Evolutionary conservation across 495 filamentous ascomycete genomes (phyloP).

Genomic region (Penicillium cosmopolitanum): DNA sequence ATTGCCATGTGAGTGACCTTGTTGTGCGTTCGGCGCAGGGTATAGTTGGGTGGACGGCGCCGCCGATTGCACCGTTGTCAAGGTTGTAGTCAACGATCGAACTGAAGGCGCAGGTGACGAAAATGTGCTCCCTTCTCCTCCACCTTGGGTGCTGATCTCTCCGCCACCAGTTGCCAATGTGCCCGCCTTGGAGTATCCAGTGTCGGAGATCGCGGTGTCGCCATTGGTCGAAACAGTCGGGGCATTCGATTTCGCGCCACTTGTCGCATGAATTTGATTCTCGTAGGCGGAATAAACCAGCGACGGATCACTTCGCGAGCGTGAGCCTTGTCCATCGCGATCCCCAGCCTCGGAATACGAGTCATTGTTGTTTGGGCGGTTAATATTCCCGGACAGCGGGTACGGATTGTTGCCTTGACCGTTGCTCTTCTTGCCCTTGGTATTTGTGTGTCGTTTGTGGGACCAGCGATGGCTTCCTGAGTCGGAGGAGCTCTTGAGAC

Average conservation of each 20-base stretch:
- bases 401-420: conserved; percentile 83
- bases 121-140: conserved; percentile 82
- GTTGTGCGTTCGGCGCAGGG: conserved; percentile 41
- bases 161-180: conserved; percentile 69
- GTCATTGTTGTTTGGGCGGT: conserved; percentile 55
- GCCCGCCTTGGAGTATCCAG: conserved; percentile 76
- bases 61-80: conserved; percentile 93
- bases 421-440: conserved; percentile 62
- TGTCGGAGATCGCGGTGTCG: conserved; percentile 72
- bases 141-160: conserved; percentile 66
- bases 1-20: conserved; percentile 47
- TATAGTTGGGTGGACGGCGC: conserved; percentile 67
- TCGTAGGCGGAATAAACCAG: conserved; percentile 61
- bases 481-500: conserved; percentile 69
- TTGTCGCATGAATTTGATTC: conserved; percentile 58
- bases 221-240: conserved; percentile 82
- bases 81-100: conserved; percentile 88
- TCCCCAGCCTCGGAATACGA: conserved; percentile 39
- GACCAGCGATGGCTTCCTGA: conserved; percentile 50
- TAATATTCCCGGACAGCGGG: conserved; percentile 62
- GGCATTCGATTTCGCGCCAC: conserved; percentile 67
- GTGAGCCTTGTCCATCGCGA: conserved; percentile 31
- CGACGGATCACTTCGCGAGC: conserved; percentile 56
- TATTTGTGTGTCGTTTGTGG: conserved; percentile 50
- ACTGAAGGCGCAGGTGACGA: conserved; percentile 92